A percentile compares a stretch with the other conserved stretches of the same genome.
Evolutionary conservation across 2,329 filamentous ascomycete genomes (phyloP).

Genomic region (Colletotrichum abscissum): DNA sequence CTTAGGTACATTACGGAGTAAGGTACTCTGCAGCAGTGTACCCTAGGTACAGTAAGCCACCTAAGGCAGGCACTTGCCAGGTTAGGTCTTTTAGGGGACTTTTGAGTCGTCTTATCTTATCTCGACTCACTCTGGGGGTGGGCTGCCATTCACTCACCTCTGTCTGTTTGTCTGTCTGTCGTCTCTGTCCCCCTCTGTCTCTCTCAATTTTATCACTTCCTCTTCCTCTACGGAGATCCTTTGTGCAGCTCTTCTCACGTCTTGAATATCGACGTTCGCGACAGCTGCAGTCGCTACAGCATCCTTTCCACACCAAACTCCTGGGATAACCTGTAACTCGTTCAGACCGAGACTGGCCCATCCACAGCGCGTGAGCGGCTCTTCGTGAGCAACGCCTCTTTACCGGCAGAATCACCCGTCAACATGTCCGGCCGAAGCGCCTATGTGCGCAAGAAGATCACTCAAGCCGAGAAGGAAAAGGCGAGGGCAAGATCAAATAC

Average conservation of each 20-base stretch:
- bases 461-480: slow-evolving; percentile 55
- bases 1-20: too few species aligned
- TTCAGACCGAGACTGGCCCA: background rate
- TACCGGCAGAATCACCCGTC: background rate
- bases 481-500: slow-evolving; percentile 52
- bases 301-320: background rate
- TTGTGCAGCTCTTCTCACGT: background rate
- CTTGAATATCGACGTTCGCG: background rate
- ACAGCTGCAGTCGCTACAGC: background rate
- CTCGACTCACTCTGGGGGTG: background rate
- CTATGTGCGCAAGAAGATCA: slow-evolving; percentile 69
- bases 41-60: background rate
- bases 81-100: background rate
- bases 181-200: too few species aligned
- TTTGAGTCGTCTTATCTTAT: background rate
- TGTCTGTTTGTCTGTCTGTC: background rate
- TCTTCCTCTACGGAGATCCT: background rate
- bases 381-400: background rate
- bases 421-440: slow-evolving; percentile 69
- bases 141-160: background rate
- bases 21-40: background rate
- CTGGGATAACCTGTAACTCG: background rate
- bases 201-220: too few species aligned
- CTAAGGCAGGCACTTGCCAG: background rate
- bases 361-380: background rate